Conservation (phyloP, 2,329 filamentous ascomycete genomes). For the Onygenales sp. region DNA sequence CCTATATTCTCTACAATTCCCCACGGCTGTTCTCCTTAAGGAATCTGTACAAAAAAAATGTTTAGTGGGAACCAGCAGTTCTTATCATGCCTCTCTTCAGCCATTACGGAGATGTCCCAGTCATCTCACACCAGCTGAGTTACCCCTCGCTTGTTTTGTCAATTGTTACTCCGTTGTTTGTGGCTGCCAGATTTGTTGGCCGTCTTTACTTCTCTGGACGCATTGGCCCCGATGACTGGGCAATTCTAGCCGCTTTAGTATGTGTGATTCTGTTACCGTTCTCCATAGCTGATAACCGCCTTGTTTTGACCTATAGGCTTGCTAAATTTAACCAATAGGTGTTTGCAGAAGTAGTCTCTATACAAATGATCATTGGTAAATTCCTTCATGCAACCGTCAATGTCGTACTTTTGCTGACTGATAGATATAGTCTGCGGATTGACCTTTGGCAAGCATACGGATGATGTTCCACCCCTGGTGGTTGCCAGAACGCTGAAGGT, state of each 20-base stretch:
- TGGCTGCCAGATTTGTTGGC: conserved; percentile 11
- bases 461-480: conserved; percentile 8
- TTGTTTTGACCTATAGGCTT: not conserved
- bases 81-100: conserved; percentile 15
- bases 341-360: conserved; percentile 14
- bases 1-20: too few relatives aligned
- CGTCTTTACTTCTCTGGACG: conserved; percentile 10
- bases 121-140: conserved; percentile 12
- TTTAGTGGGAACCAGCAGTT: not conserved
- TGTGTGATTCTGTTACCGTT: not conserved
- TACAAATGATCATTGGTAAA: conserved; percentile 15
- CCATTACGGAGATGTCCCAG: conserved; percentile 16
- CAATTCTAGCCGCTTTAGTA: conserved; percentile 12
- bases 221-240: conserved; percentile 14
- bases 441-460: conserved; percentile 14
- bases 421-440: conserved; percentile 11
- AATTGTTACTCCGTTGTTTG: conserved; percentile 14
- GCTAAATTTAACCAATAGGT: conserved; percentile 3
- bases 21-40: too few relatives aligned
- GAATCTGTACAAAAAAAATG: too few relatives aligned
- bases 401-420: not conserved
- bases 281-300: not conserved
- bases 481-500: conserved; percentile 12
- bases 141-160: conserved; percentile 14
- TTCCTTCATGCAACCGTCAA: not conserved